phyloP scores from a whole-genome alignment of 257 asterid species.

The Solanum pimpinellifolium region DNA sequence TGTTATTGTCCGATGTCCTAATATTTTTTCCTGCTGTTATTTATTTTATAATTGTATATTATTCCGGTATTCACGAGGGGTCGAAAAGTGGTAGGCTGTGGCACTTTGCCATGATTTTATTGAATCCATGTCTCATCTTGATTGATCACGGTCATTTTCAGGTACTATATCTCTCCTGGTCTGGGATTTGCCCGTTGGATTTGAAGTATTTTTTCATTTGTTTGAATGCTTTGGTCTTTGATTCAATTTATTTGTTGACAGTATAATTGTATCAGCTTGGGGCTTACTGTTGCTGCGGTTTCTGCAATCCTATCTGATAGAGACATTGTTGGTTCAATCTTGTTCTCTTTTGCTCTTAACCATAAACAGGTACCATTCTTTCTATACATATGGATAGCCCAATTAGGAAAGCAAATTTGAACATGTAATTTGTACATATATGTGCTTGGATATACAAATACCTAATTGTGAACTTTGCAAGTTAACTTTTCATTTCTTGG shows the following conservation, averaged over 20 bases:
- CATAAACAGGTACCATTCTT: slow-evolving; percentile 70
- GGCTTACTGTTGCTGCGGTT: slow-evolving; percentile 73
- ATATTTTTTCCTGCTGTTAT: slow-evolving; percentile 93
- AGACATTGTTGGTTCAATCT: slow-evolving; percentile 65
- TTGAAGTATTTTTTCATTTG: neutral
- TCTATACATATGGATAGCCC: neutral
- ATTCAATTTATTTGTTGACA: slow-evolving; percentile 17
- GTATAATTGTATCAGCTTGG: slow-evolving; percentile 97
- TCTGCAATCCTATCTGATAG: slow-evolving; percentile 69
- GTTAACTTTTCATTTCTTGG: neutral
- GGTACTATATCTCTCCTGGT: slow-evolving; percentile 23
- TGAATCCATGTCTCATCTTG: slow-evolving; percentile 90
- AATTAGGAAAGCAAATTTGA: neutral
- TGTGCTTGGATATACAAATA: neutral
- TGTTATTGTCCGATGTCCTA: slow-evolving; percentile 73
- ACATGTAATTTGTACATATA: neutral
- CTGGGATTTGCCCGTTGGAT: neutral
- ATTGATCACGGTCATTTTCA: slow-evolving; percentile 97
- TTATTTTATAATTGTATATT: slow-evolving; percentile 40
- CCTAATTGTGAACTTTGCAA: neutral
- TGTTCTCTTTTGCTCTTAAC: slow-evolving; percentile 89
- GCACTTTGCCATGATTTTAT: slow-evolving; percentile 66
- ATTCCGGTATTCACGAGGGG: slow-evolving; percentile 26
- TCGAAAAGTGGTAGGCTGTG: slow-evolving; percentile 41
- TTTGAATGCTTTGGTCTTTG: neutral